A percentile compares a stretch with the other conserved stretches of the same genome.
Conservation (phyloP, 768 basidiomycete species). For the Boletus pseudopeckii region DNA sequence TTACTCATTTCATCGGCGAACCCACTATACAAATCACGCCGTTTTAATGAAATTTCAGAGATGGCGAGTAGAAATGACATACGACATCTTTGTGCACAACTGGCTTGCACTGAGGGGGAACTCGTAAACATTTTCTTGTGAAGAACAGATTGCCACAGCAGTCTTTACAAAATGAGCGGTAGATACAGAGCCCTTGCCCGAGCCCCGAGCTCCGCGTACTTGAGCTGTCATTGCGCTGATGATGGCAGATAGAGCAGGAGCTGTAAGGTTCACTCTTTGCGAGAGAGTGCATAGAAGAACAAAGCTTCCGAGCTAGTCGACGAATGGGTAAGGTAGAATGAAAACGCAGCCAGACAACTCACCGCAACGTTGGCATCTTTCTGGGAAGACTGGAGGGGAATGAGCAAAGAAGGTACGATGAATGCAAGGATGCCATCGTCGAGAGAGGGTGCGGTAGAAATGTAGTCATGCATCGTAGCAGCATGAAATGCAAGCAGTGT, state of each 20-base stretch:
- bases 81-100: constrained; percentile 47
- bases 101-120: constrained; percentile 41
- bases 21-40: constrained; percentile 31
- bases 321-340: not conserved
- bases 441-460: constrained; percentile 53
- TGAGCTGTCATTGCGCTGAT: constrained; percentile 51
- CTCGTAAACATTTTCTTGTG: constrained; percentile 53
- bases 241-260: constrained; percentile 58
- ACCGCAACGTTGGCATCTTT: constrained; percentile 53
- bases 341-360: constrained; percentile 21
- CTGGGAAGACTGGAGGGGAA: constrained; percentile 46
- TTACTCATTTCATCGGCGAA: constrained; percentile 47
- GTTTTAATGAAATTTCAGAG: not conserved
- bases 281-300: constrained; percentile 70
- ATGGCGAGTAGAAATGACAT: constrained; percentile 25
- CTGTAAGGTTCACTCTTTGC: constrained; percentile 56
- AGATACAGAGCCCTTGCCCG: constrained; percentile 35
- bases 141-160: constrained; percentile 58
- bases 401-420: constrained; percentile 60
- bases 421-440: constrained; percentile 67
- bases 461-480: constrained; percentile 73
- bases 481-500: constrained; percentile 81
- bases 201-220: constrained; percentile 31
- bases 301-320: constrained; percentile 62
- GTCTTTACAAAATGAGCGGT: constrained; percentile 63